Evolutionary conservation across 2,329 filamentous ascomycete species (phyloP), one percentile per base, ranked within the genome.

Genomic region (Penicillium sp.): DNA sequence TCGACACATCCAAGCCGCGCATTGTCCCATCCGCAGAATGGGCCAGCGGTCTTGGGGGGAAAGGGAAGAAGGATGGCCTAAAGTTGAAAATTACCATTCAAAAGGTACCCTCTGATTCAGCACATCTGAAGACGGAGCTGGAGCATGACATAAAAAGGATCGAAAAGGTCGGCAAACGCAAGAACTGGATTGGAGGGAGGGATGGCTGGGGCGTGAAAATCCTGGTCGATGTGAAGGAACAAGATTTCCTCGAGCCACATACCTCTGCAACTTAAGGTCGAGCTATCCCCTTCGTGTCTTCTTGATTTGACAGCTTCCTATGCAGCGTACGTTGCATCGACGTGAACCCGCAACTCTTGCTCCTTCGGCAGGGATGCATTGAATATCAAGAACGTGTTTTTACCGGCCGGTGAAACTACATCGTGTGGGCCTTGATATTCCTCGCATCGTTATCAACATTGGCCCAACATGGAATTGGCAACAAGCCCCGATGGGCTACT

Each of bases 121-220:
- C 56, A 9, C 54, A 59, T 25, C 24, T 64, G 24, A 62, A 59
- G 33, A 46, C 58, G 18, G 60, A 61, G 39, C 27, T 69, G n/a
- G 48, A 52, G 25, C 53, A 50, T 15, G 54, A 63, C 12, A 35
- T 61, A 1, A 55, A 64, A 25, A 65, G 63, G 38, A 51, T 69
- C n/a, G 55, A 67, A 47, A 66, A 66, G 50, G 58, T 69, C 4
- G 67, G 67, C 2, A 70, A 69, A 50, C 67, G 64, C 47, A 70
- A 70, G 59, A 59, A 70, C 42, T 66, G 66, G 54, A 62, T 68
- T 37, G 66, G 66, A 15, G 66, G 66, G 6, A 53, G 51, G 7
- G 55, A 67, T 38, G 60, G 60, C 15, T 65, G 62, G 62, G 61
- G 62, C 2, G 47, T 63, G 35, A 64, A 61, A 46, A 54, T 65